Conservation (phyloP, 371 early-diverging fungal species). For the Mortierella sp. region DNA sequence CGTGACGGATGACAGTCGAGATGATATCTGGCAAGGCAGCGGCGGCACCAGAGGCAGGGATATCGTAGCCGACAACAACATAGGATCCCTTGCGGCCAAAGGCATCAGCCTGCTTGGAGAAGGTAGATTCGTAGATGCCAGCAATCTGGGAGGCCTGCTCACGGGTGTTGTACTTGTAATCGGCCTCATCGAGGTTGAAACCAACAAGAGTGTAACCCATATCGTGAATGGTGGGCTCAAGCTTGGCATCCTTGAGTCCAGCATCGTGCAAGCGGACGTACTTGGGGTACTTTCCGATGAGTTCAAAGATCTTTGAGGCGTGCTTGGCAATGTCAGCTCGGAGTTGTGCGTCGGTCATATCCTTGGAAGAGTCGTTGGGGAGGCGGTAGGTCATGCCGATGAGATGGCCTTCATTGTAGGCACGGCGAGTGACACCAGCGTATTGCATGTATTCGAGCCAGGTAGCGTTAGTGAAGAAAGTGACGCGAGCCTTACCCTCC, state of each 20-base stretch:
- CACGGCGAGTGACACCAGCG: slow-evolving; percentile 64
- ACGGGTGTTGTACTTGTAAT: slow-evolving; percentile 61
- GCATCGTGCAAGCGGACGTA: slow-evolving; percentile 70
- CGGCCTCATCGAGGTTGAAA: slow-evolving; percentile 68
- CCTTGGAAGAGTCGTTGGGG: slow-evolving; percentile 62
- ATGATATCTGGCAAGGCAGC: slow-evolving; percentile 62
- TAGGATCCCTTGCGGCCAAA: slow-evolving; percentile 69
- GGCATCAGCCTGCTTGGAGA: slow-evolving; percentile 63
- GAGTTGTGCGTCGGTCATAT: slow-evolving; percentile 62
- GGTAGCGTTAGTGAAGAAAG: slow-evolving; percentile 70
- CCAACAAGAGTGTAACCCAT: slow-evolving; percentile 68
- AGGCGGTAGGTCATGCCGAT: slow-evolving; percentile 73
- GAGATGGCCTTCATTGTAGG: slow-evolving; percentile 68
- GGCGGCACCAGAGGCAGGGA: slow-evolving; percentile 68
- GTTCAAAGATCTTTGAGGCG: slow-evolving; percentile 60
- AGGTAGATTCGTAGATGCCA: slow-evolving; percentile 59
- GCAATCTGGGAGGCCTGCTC: slow-evolving; percentile 60
- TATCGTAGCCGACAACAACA: slow-evolving; percentile 68
- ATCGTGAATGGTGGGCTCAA: slow-evolving; percentile 61
- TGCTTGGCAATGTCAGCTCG: slow-evolving; percentile 62
- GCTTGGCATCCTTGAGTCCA: slow-evolving; percentile 59
- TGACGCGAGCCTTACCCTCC: slow-evolving; percentile 66
- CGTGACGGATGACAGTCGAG: slow-evolving; percentile 60
- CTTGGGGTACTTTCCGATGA: slow-evolving; percentile 68
- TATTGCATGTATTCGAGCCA: slow-evolving; percentile 67